Conservation (phyloP, 2,329 filamentous ascomycete genomes). For the Fusarium phyllophilum region DNA sequence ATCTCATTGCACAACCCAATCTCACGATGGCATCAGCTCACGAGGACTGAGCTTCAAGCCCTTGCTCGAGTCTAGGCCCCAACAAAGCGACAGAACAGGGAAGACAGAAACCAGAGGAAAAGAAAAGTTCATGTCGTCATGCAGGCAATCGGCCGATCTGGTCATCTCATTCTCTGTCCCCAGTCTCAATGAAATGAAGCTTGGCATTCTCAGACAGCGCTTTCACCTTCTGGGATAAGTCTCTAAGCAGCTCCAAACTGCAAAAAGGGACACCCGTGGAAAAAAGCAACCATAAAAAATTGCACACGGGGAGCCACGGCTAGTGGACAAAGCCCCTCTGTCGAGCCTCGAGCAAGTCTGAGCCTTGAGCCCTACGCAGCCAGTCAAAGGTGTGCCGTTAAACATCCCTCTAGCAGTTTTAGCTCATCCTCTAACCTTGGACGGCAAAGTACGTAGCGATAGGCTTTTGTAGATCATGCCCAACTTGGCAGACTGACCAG, state of each 20-base stretch:
- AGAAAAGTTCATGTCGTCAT: conserved; percentile 35
- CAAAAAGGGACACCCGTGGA: conserved; percentile 1
- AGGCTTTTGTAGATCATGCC: conserved; percentile 42
- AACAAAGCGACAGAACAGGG: not conserved
- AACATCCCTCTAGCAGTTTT: not conserved
- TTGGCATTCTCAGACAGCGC: conserved; percentile 34
- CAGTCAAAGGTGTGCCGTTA: conserved; percentile 34
- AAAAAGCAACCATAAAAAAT: conserved; percentile 19
- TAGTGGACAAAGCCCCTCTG: conserved; percentile 11
- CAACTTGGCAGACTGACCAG: conserved; percentile 26
- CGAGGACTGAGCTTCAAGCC: conserved; percentile 19
- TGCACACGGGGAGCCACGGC: conserved; percentile 14
- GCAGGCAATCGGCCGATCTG: conserved; percentile 39
- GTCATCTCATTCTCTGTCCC: conserved; percentile 19
- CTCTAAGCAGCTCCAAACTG: conserved; percentile 6
- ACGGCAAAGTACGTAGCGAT: conserved; percentile 15
- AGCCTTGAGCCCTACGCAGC: conserved; percentile 14
- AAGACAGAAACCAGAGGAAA: not conserved
- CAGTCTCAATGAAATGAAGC: conserved; percentile 34
- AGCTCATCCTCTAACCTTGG: conserved; percentile 13
- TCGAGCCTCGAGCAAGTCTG: not conserved
- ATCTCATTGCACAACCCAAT: conserved; percentile 41
- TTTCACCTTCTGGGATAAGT: conserved; percentile 31
- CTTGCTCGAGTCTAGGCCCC: conserved; percentile 8
- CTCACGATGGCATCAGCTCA: conserved; percentile 43